phyloP scores from a whole-genome alignment of 1,284 basidiomycete species.

The Meripilus lineatus region DNA sequence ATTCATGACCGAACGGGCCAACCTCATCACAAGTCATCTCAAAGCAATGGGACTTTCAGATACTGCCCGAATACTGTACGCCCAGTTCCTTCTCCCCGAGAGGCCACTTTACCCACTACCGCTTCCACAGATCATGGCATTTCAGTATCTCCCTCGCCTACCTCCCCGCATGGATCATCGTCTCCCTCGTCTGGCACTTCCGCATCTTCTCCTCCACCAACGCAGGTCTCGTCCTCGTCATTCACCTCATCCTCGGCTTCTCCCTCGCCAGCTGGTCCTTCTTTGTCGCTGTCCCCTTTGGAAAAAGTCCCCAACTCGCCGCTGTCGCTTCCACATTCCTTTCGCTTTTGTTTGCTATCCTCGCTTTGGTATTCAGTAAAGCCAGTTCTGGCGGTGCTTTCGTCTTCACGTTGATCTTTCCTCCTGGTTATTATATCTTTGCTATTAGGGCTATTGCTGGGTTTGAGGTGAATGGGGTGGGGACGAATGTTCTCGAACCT shows the following conservation, averaged over 20 bases:
- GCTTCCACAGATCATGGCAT: conserved; percentile 57
- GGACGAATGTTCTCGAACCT: conserved; percentile 45
- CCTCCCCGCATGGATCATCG: conserved; percentile 63
- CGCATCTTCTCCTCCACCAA: conserved; percentile 63
- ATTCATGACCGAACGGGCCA: conserved; percentile 58
- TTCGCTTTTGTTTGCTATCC: conserved; percentile 60
- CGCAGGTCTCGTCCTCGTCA: conserved; percentile 53
- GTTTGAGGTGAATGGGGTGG: conserved; percentile 54
- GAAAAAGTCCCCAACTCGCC: conserved; percentile 68
- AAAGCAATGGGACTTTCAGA: conserved; percentile 72
- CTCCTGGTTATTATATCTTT: conserved; percentile 72
- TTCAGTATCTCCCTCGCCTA: conserved; percentile 49
- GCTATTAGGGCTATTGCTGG: conserved; percentile 62
- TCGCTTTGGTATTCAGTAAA: conserved; percentile 54
- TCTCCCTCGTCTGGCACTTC: conserved; percentile 58
- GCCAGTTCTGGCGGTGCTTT: conserved; percentile 45
- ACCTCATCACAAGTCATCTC: conserved; percentile 58
- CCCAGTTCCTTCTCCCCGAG: neutral
- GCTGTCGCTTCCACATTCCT: conserved; percentile 65
- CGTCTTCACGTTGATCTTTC: conserved; percentile 68
- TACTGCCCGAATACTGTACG: conserved; percentile 58
- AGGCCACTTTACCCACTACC: neutral
- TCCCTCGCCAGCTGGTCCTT: conserved; percentile 67
- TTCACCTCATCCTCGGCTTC: conserved; percentile 66
- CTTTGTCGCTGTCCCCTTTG: conserved; percentile 64